A percentile compares a stretch with the other conserved stretches of the same genome.
These are phyloP conservation scores for Acephala macrosclerotiorum DNA, from an alignment of 2,329 filamentous ascomycete species.

Conservation along the genomic window DNA sequence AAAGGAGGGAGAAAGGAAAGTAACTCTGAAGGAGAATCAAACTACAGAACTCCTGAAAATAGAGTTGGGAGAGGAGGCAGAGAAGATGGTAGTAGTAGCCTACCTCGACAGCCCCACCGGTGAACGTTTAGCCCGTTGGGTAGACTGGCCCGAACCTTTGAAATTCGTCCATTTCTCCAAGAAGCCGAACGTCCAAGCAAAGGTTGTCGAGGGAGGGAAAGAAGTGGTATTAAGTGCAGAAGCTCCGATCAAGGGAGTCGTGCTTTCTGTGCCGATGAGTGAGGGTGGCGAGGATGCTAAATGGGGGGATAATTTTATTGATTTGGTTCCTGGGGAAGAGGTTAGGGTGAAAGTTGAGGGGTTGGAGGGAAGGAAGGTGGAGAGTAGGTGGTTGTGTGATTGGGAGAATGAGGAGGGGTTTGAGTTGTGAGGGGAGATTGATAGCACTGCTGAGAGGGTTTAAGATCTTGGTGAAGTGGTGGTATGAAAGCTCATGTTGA, in stretches of 20 bases:
- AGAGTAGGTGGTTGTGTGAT: slow-evolving; percentile 58
- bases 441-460: not conserved
- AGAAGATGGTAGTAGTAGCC: slow-evolving; percentile 62
- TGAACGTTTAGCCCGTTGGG: slow-evolving; percentile 63
- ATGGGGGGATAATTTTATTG: slow-evolving; percentile 72
- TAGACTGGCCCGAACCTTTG: slow-evolving; percentile 76
- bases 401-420: slow-evolving; percentile 36
- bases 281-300: slow-evolving; percentile 60
- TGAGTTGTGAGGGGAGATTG: slow-evolving; percentile 19
- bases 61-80: slow-evolving; percentile 60
- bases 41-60: slow-evolving; percentile 66
- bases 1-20: slow-evolving; percentile 33
- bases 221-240: slow-evolving; percentile 60
- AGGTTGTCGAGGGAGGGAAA: slow-evolving; percentile 39
- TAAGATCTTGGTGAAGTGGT: not conserved
- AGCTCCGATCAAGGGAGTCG: slow-evolving; percentile 70
- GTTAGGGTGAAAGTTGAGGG: slow-evolving; percentile 59
- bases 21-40: slow-evolving; percentile 51
- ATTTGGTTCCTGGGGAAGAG: slow-evolving; percentile 69
- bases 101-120: slow-evolving; percentile 58
- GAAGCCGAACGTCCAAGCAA: slow-evolving; percentile 52
- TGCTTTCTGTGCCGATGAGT: slow-evolving; percentile 50
- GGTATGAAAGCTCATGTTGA: no score
- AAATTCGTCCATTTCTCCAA: slow-evolving; percentile 69
- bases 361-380: slow-evolving; percentile 53